Conservation (phyloP, 345 rosid genomes). For the Pugionium cornutum region DNA sequence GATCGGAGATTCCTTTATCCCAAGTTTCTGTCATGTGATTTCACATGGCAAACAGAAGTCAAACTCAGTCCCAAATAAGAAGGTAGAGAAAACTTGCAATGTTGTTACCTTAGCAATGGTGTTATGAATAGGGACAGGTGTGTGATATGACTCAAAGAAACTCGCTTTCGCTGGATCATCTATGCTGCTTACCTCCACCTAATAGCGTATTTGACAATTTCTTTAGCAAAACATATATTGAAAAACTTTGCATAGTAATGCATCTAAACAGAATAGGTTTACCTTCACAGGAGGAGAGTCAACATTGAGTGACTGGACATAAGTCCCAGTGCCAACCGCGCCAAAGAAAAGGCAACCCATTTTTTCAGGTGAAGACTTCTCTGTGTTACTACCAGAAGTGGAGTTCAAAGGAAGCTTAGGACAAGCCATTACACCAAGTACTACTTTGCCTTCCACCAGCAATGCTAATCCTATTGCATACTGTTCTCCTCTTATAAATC, state of each 20-base stretch:
- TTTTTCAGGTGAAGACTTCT: conserved; percentile 45
- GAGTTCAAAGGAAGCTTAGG: conserved; percentile 68
- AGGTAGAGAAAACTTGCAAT: conserved; percentile 1
- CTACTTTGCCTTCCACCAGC: conserved; percentile 86
- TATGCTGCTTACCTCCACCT: conserved; percentile 77
- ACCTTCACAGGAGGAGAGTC: conserved; percentile 65
- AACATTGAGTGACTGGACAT: conserved; percentile 66
- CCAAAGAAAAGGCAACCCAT: conserved; percentile 85
- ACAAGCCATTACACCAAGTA: conserved; percentile 89
- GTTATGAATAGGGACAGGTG: conserved; percentile 76
- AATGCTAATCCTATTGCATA: conserved; percentile 91
- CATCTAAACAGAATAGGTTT: conserved; percentile 17
- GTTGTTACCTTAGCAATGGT: conserved; percentile 63
- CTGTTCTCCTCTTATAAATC: conserved; percentile 92
- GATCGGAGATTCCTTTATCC: conserved; percentile 81
- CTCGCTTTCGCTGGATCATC: conserved; percentile 82
- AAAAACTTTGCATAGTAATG: not conserved
- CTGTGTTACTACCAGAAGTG: conserved; percentile 32
- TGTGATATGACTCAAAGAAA: conserved; percentile 88
- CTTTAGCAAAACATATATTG: not conserved
- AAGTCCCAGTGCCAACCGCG: conserved; percentile 68
- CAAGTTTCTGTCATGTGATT: conserved; percentile 61
- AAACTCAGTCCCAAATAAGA: not conserved
- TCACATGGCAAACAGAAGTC: not conserved
- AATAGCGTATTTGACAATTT: not conserved